Evolutionary conservation across 2,329 filamentous ascomycete species (phyloP).

Genomic region (Fusarium nelsonii): DNA sequence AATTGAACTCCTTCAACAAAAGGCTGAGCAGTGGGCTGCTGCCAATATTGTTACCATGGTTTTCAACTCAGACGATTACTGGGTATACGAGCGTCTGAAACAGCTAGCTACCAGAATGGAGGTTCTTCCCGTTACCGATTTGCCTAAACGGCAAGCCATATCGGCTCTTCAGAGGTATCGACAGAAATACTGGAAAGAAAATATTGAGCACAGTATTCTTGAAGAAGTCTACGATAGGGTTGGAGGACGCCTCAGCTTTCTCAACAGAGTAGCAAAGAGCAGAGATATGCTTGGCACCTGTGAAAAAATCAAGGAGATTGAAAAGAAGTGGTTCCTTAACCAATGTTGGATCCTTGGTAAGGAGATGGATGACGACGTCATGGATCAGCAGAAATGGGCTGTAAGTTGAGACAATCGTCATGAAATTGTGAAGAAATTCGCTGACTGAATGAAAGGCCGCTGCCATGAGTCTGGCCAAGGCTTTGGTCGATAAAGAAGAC

Average conservation of each 20-base stretch:
- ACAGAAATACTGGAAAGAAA: conserved; percentile 78
- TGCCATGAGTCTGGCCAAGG: conserved; percentile 92
- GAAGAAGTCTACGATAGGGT: conserved; percentile 87
- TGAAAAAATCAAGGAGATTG: conserved; percentile 75
- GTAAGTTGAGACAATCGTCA: conserved; percentile 62
- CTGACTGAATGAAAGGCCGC: conserved; percentile 69
- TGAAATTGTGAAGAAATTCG: background rate
- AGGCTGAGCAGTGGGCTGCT: conserved; percentile 96
- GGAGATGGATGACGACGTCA: conserved; percentile 95
- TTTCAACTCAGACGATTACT: conserved; percentile 98
- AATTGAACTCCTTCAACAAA: conserved; percentile 93
- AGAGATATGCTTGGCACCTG: conserved; percentile 83
- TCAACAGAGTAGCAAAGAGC: conserved; percentile 91
- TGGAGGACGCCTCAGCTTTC: conserved; percentile 87
- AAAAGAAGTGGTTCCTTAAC: conserved; percentile 83
- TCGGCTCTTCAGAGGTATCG: conserved; percentile 83
- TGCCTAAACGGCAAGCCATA: conserved; percentile 83
- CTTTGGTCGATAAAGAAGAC: conserved; percentile 85
- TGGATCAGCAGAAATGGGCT: conserved; percentile 97
- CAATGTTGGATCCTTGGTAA: conserved; percentile 79
- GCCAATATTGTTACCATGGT: conserved; percentile 90
- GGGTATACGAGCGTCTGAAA: conserved; percentile 96
- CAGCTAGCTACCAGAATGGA: conserved; percentile 95
- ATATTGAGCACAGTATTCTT: conserved; percentile 66
- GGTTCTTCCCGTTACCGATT: conserved; percentile 85